phyloP scores from a whole-genome alignment of 768 basidiomycete species.

The Pleurotus salmoneostramineus region DNA sequence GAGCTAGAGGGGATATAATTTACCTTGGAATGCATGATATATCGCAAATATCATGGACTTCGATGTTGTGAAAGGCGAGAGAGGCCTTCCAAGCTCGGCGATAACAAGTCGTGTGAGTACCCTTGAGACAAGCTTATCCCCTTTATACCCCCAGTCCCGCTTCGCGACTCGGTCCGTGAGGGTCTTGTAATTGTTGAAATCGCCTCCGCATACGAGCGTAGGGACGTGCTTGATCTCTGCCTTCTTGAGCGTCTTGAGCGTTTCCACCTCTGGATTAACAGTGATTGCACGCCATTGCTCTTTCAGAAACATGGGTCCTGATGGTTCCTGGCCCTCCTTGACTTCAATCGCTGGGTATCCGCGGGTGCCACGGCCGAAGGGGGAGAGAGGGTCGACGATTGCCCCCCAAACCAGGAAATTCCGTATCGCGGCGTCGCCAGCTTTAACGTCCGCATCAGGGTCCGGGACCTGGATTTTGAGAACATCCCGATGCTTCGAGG shows the following conservation, averaged over 20 bases:
- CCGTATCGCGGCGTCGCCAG: background rate
- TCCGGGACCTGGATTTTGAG: background rate
- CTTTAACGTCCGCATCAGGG: background rate
- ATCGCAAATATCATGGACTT: no score
- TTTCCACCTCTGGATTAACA: slow-evolving; percentile 11
- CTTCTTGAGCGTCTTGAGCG: slow-evolving; percentile 9
- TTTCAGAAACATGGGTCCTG: slow-evolving; percentile 19
- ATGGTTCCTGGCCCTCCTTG: background rate
- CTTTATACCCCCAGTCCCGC: slow-evolving; percentile 8
- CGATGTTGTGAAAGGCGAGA: no score
- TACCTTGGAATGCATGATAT: slow-evolving; percentile 1
- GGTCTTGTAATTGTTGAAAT: slow-evolving; percentile 13
- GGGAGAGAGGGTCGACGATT: slow-evolving; percentile 7
- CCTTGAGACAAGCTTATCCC: background rate
- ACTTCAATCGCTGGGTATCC: slow-evolving; percentile 16
- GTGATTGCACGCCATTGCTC: slow-evolving; percentile 19
- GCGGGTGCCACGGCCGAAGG: slow-evolving; percentile 19
- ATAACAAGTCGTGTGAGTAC: background rate
- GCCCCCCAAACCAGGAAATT: slow-evolving; percentile 2
- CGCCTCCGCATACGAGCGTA: slow-evolving; percentile 20
- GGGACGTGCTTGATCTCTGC: slow-evolving; percentile 18
- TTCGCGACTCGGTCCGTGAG: background rate
- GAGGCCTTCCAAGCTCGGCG: no score
- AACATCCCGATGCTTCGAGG: background rate
- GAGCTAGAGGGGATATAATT: background rate